These are phyloP conservation scores for Vitellaria paradoxa DNA, from an alignment of 179 eudicot species.

Conservation along the genomic window DNA sequence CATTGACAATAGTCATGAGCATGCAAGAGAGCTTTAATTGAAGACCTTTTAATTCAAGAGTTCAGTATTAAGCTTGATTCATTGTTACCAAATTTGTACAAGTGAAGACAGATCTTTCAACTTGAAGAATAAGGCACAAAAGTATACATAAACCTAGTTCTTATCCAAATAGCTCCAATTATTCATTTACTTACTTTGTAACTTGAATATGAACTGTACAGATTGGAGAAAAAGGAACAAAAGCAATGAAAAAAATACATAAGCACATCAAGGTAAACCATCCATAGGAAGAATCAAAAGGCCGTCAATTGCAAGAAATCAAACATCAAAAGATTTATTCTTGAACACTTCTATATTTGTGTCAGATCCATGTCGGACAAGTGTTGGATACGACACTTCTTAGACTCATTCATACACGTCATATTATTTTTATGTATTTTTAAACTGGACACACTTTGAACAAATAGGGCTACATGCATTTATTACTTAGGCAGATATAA, in stretches of 20 bases:
- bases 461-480: too few relatives aligned
- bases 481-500: too few relatives aligned
- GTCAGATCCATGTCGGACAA: too few relatives aligned
- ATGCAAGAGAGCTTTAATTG: not conserved
- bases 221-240: not conserved
- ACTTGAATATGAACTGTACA: not conserved
- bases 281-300: not conserved
- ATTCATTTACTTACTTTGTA: not conserved
- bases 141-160: not conserved
- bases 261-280: not conserved
- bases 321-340: too few relatives aligned
- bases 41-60: conserved; percentile 1
- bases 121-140: not conserved
- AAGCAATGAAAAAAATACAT: not conserved
- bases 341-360: too few relatives aligned
- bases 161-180: not conserved
- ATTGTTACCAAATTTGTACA: not conserved
- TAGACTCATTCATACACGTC: too few relatives aligned
- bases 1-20: conserved; percentile 1
- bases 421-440: too few relatives aligned
- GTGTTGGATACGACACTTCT: too few relatives aligned
- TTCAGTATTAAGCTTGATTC: not conserved
- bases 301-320: not conserved
- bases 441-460: too few relatives aligned
- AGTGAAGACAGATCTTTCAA: not conserved